Evolutionary conservation across 208 protist genomes (phyloP).

Genomic region (Trypanosoma conorhini): DNA sequence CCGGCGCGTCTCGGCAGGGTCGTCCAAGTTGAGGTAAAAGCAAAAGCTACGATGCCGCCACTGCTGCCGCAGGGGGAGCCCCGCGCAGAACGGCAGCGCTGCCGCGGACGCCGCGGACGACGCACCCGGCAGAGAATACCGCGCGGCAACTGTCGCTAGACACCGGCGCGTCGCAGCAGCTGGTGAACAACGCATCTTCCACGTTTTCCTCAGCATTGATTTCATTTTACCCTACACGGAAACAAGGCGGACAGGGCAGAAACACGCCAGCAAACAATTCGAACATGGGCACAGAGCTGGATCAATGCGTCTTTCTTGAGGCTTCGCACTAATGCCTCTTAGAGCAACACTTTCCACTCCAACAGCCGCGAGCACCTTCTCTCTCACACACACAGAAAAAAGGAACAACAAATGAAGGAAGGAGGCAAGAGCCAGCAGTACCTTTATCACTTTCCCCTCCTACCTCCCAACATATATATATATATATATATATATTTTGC

Average conservation of each 20-base stretch:
- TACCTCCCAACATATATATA: not conserved
- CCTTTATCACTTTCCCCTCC: not conserved
- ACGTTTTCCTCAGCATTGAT: not conserved
- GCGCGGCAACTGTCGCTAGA: not conserved
- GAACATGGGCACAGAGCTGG: not conserved
- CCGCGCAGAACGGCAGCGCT: not conserved
- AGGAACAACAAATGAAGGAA: not conserved
- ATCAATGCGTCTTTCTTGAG: not conserved
- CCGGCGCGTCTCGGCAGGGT: conserved; percentile 71
- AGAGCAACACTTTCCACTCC: not conserved
- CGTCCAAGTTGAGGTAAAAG: conserved; percentile 82
- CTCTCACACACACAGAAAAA: not conserved
- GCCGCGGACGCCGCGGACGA: not conserved
- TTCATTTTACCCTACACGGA: not conserved
- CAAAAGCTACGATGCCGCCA: conserved; percentile 49
- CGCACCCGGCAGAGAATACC: not conserved
- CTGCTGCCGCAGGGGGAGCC: conserved; percentile 7
- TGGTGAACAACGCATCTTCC: not conserved
- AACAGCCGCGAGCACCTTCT: too few species aligned
- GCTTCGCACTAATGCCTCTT: not conserved
- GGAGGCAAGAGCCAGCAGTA: not conserved
- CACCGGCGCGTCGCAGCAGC: not conserved
- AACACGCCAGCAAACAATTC: not conserved
- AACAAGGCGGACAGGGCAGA: not conserved
- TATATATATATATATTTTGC: not conserved